A percentile compares a stretch with the other conserved stretches of the same genome.
These are phyloP conservation scores for Wallacemonas sp. DNA, from an alignment of 208 protist genomes.

Conservation along the genomic window DNA sequence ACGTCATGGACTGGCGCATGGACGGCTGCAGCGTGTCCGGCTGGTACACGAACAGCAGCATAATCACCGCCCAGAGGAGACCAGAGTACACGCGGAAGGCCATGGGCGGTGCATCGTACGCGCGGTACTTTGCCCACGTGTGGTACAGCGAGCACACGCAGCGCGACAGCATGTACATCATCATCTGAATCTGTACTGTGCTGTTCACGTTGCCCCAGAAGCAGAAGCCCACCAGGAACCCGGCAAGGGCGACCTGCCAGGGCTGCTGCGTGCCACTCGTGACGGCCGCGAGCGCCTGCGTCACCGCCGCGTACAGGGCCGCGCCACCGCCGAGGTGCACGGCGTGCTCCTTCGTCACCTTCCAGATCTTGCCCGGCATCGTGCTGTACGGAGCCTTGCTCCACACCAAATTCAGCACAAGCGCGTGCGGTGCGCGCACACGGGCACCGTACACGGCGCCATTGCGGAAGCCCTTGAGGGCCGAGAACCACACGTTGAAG, in stretches of 20 bases:
- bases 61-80: constrained; percentile 71
- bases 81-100: constrained; percentile 69
- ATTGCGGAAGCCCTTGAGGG: constrained; percentile 86
- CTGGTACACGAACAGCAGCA: constrained; percentile 72
- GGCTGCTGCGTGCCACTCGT: constrained; percentile 34
- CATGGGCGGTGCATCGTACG: constrained; percentile 22
- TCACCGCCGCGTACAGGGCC: constrained; percentile 60
- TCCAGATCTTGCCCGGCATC: constrained; percentile 59
- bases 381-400: constrained; percentile 60
- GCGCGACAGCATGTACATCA: constrained; percentile 90
- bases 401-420: constrained; percentile 90
- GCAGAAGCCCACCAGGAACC: constrained; percentile 66
- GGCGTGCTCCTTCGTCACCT: constrained; percentile 72
- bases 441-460: constrained; percentile 85
- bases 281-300: constrained; percentile 31
- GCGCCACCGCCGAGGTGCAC: constrained; percentile 68
- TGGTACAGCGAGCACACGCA: constrained; percentile 61
- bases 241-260: constrained; percentile 83
- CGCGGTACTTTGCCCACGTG: constrained; percentile 32
- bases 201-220: constrained; percentile 78
- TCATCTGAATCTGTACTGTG: constrained; percentile 85
- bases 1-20: constrained; percentile 78
- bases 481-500: constrained; percentile 62
- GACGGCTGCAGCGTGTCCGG: constrained; percentile 78
- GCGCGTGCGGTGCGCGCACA: constrained; percentile 84